Conservation (phyloP, 495 filamentous ascomycete genomes). For the Podospora sp. region DNA sequence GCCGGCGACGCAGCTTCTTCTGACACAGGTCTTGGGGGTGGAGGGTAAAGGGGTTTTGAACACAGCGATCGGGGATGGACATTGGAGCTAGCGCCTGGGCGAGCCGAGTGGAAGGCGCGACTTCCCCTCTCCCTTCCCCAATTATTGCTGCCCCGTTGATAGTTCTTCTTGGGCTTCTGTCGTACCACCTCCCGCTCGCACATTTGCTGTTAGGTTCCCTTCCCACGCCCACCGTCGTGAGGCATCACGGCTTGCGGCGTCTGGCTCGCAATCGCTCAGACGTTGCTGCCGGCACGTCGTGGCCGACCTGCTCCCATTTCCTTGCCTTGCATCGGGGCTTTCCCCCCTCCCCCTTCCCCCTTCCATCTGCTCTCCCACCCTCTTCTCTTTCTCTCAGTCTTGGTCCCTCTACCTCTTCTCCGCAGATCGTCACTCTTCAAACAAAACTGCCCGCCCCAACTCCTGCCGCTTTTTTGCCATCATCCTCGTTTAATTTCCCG, state of each 20-base stretch:
- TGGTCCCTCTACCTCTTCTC: neutral
- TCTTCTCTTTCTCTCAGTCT: neutral
- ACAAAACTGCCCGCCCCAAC: slow-evolving; percentile 16
- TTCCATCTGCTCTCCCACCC: slow-evolving; percentile 5
- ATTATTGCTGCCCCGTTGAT: slow-evolving; percentile 12
- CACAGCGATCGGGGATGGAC: slow-evolving; percentile 17
- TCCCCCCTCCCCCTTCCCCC: slow-evolving; percentile 4
- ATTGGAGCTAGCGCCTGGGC: slow-evolving; percentile 3
- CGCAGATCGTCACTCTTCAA: slow-evolving; percentile 24
- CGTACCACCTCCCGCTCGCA: neutral
- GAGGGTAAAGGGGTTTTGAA: slow-evolving; percentile 8
- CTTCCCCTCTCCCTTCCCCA: slow-evolving; percentile 3
- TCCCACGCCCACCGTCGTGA: slow-evolving; percentile 13
- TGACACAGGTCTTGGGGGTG: slow-evolving; percentile 18
- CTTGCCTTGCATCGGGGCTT: neutral
- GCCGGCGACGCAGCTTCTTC: slow-evolving; percentile 6
- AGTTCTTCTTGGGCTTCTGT: slow-evolving; percentile 2
- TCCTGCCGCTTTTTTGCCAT: slow-evolving; percentile 20
- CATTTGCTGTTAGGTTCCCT: slow-evolving; percentile 2
- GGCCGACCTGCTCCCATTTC: neutral
- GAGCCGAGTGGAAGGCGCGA: slow-evolving; percentile 6
- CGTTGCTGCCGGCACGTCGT: slow-evolving; percentile 23
- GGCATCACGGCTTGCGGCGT: slow-evolving; percentile 18
- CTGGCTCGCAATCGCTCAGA: slow-evolving; percentile 11
- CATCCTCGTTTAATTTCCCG: slow-evolving; percentile 12